Evolutionary conservation across 495 filamentous ascomycete genomes (phyloP), one percentile per base, ranked within the genome.

Genomic region (Lepraria neglecta): DNA sequence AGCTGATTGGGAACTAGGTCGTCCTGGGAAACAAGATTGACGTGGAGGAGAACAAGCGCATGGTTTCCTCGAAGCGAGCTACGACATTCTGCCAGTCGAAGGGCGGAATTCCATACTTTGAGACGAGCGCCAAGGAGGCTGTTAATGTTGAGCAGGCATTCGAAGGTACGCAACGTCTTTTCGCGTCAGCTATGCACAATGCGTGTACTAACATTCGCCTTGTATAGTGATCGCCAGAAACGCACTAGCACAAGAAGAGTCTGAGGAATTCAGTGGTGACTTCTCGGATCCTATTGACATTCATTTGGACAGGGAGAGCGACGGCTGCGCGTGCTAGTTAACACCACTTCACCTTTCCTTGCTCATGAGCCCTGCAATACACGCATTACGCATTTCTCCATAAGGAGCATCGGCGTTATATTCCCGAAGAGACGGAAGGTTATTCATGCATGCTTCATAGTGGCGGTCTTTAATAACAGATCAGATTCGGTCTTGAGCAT

Each of bases 21-120:
- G 92, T 97, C 27, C 83, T 99, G 56, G 94, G 95, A 40, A 99
- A 99, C 78, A 99, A 99, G 81, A 95, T 97, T 69, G 94, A 99
- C 79, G 88, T 96, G 42, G 92, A 97, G 71, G 94, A 99, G 76
- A 95, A 86, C 80, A 97, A 96, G 81, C 80, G 94, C 67, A 90
- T 94, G 80, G 94, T 99, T 64, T 94, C 91, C 15, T 89, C 85
- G 65, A 97, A 96, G 80, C 82, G 92, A 60, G 94, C 94, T 24
- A 92, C 90, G 86, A 89, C 92, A 9, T 99, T 96, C 75, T 99
- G 95, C 73, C 90, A 95, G 74, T 94, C 89, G 28, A 97, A 97
- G 75, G 95, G 95, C 31, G 88, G 87, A 57, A 96, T 98, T 64
- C 95, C 95, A 3, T 99, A 97, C 73, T 99, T 97, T 69, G 94